phyloP scores from a whole-genome alignment of 2,329 filamentous ascomycete genomes.

The Elsinoe perseae region DNA sequence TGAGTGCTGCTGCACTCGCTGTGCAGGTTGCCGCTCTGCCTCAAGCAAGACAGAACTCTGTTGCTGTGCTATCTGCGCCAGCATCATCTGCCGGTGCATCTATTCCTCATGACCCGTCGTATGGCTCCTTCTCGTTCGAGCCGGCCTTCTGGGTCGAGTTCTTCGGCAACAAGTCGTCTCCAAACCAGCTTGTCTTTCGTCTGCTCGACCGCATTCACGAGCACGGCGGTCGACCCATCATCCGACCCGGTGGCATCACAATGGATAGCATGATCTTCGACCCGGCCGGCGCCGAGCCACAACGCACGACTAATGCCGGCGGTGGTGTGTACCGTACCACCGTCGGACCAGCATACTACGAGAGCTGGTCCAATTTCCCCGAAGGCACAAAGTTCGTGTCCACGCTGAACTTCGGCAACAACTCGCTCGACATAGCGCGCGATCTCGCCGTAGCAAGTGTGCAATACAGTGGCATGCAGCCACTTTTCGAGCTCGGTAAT shows the following conservation, averaged over 20 bases:
- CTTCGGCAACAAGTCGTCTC: constrained; percentile 24
- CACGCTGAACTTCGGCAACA: constrained; percentile 27
- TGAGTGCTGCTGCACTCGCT: not conserved
- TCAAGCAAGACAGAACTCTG: not conserved
- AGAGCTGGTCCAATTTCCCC: constrained; percentile 28
- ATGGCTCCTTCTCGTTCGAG: constrained; percentile 26
- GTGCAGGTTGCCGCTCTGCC: not conserved
- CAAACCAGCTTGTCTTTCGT: constrained; percentile 25
- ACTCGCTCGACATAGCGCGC: constrained; percentile 25
- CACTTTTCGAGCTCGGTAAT: constrained; percentile 27
- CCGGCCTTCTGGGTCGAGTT: constrained; percentile 29
- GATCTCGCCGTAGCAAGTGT: constrained; percentile 26
- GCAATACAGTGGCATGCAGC: constrained; percentile 24
- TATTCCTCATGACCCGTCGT: constrained; percentile 24
- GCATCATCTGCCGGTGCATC: constrained; percentile 20
- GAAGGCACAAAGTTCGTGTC: constrained; percentile 25
- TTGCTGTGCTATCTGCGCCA: not conserved
- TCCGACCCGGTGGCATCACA: constrained; percentile 27
- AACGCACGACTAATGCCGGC: constrained; percentile 22
- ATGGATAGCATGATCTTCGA: constrained; percentile 29
- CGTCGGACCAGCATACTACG: constrained; percentile 26
- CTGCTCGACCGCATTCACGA: constrained; percentile 23
- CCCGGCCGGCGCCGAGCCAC: constrained; percentile 21
- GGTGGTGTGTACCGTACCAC: constrained; percentile 27
- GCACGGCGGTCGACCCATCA: constrained; percentile 25